Percentiles rank a stretch among this genome's conserved stretches.
Evolutionary conservation across 73 alveolate genomes (phyloP).

Genomic region (Paramecium primaurelia): DNA sequence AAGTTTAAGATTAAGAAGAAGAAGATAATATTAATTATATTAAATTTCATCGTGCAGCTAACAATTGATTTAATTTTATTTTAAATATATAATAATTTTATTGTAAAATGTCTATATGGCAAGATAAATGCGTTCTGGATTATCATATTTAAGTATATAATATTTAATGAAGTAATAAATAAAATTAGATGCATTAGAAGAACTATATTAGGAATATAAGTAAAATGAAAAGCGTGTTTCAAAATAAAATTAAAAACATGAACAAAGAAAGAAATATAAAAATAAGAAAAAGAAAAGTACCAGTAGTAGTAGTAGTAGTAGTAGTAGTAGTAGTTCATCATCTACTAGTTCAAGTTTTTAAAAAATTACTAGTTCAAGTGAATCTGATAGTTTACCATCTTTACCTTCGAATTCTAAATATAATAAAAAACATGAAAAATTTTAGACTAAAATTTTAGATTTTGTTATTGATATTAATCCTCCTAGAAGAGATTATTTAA

Average conservation of each 20-base stretch:
- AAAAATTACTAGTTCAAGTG: not conserved
- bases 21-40: conserved; percentile 12
- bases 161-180: conserved; percentile 15
- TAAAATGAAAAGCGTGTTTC: not conserved
- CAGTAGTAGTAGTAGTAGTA: not conserved
- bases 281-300: not conserved
- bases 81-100: not conserved
- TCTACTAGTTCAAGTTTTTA: not conserved
- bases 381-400: not conserved
- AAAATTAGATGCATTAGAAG: conserved; percentile 8
- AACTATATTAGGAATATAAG: not conserved
- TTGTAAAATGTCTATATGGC: not conserved
- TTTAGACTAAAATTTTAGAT: not conserved
- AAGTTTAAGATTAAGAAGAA: not conserved
- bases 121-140: not conserved
- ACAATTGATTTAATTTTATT: conserved; percentile 4
- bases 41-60: conserved; percentile 39
- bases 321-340: not conserved
- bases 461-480: not conserved
- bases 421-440: not conserved
- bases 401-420: not conserved
- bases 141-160: not conserved
- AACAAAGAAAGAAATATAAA: not conserved
- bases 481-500: not conserved
- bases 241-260: not conserved